Evolutionary conservation across 169 alveolate species (phyloP), one percentile per base, ranked within the genome.

Genomic region (Plasmodium gonderi): DNA sequence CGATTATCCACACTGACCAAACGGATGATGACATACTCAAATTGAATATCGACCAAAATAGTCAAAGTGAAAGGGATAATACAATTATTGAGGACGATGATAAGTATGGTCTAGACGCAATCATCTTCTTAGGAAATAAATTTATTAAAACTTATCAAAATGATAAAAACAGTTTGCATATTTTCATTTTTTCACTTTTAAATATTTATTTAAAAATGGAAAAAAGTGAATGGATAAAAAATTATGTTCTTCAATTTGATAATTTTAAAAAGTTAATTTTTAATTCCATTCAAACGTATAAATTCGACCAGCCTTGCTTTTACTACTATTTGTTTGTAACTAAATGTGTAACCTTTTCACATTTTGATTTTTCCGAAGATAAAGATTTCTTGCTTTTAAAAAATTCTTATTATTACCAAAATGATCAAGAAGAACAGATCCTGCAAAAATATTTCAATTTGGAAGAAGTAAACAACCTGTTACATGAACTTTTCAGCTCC

Each of bases 121-220:
- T 76, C 6, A 77, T 87, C 20, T 87, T 77, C 67, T 65, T 87
- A 47, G 72, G 40, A n/a, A 87, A 87, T 11, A 87, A 60, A 76
- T 87, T 68, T 60, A n/a, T 87, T 38, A 54, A 77, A n/a, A 87
- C 72, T 14, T 49, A 45, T 75, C 51, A 64, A 40, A 87, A 75
- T 14, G 72, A 87, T 54, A 87, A 87, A 29, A 31, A 49, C 38
- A 44, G 68, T 51, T 65, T 87, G 29, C 68, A 87, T 40, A 76
- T 87, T 14, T 87, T 87, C 40, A 65, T 87, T 38, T 38, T 74
- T 33, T 44, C 68, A 74, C 89, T 74, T 76, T 75, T 87, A 75
- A 87, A 87, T 75, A 11, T 77, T 9, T 42, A 38, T 20, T 76
- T 87, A 29, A 76, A 87, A 76, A 87, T 77, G 44, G 93, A 87